Evolutionary conservation across 768 basidiomycete genomes (phyloP).

Genomic region (Leccinellum luteum): DNA sequence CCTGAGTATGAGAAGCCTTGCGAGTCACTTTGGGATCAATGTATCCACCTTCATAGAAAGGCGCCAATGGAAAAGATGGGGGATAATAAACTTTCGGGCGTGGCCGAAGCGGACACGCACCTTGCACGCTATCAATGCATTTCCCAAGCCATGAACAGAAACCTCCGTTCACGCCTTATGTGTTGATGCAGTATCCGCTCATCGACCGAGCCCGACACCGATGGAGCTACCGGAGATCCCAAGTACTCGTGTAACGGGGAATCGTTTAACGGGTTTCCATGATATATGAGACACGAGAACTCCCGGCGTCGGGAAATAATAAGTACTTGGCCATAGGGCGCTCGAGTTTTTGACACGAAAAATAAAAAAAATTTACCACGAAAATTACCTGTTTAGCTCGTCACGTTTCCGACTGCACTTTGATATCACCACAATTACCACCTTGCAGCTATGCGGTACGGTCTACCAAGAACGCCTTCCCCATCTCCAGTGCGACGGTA

Average conservation of each 20-base stretch:
- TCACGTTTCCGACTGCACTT: conserved; percentile 3
- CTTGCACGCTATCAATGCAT: not conserved
- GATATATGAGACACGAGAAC: not conserved
- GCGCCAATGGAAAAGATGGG: not conserved
- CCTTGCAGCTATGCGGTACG: conserved; percentile 48
- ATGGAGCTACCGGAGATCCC: not conserved
- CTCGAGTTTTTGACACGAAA: too few species aligned
- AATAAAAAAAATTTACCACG: not conserved
- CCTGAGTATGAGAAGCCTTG: not conserved
- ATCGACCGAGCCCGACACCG: not conserved
- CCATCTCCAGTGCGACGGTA: conserved; percentile 47
- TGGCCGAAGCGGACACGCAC: not conserved
- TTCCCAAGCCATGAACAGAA: not conserved
- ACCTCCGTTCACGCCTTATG: not conserved
- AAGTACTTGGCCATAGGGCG: not conserved
- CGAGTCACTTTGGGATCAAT: not conserved
- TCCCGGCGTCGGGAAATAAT: not conserved
- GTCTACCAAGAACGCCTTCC: conserved; percentile 50
- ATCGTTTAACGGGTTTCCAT: not conserved
- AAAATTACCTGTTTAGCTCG: not conserved
- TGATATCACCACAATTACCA: not conserved
- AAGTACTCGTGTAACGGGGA: not conserved
- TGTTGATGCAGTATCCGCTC: not conserved
- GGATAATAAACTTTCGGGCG: not conserved
- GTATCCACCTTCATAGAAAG: not conserved